Evolutionary conservation across 352 stramenopile genomes (phyloP).

Genomic region (Thalassiosira exigua): DNA sequence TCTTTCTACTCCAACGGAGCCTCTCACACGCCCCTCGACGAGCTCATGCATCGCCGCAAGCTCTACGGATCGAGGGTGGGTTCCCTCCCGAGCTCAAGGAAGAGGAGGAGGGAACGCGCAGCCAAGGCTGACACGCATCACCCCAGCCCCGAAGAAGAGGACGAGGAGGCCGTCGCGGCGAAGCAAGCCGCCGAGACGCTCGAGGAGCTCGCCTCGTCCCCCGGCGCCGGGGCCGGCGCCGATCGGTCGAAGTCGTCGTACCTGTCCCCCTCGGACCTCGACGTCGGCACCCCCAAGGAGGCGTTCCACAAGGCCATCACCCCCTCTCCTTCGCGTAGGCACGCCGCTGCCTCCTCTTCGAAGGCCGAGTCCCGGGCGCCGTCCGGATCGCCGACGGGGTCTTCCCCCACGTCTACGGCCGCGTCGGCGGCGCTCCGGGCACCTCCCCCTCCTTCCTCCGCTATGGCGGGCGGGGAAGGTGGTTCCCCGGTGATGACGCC

Average conservation of each 20-base stretch:
- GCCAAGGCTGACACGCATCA: neutral
- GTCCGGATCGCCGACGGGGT: neutral
- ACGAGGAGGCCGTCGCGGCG: neutral
- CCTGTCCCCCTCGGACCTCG: slow-evolving; percentile 33
- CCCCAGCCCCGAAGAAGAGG: neutral
- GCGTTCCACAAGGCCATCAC: slow-evolving; percentile 43
- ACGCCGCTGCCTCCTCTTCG: neutral
- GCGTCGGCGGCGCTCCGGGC: neutral
- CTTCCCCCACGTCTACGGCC: neutral
- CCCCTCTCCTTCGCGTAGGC: slow-evolving; percentile 34
- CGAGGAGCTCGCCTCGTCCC: slow-evolving; percentile 4
- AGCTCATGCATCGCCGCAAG: slow-evolving; percentile 55
- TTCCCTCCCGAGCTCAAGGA: neutral
- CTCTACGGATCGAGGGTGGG: slow-evolving; percentile 27
- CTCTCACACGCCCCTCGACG: slow-evolving; percentile 32
- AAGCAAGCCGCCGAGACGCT: neutral
- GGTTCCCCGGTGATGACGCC: too few species aligned
- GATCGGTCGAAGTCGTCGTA: slow-evolving; percentile 28
- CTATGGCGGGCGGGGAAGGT: neutral
- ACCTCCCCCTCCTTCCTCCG: neutral
- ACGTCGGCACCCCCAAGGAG: slow-evolving; percentile 13
- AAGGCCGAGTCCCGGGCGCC: neutral
- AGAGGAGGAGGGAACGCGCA: neutral
- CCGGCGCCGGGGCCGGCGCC: too few species aligned
- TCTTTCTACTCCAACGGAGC: neutral